Evolutionary conservation across 192 early-diverging fungal species (phyloP).

Genomic region (Powellomyces hirtus): DNA sequence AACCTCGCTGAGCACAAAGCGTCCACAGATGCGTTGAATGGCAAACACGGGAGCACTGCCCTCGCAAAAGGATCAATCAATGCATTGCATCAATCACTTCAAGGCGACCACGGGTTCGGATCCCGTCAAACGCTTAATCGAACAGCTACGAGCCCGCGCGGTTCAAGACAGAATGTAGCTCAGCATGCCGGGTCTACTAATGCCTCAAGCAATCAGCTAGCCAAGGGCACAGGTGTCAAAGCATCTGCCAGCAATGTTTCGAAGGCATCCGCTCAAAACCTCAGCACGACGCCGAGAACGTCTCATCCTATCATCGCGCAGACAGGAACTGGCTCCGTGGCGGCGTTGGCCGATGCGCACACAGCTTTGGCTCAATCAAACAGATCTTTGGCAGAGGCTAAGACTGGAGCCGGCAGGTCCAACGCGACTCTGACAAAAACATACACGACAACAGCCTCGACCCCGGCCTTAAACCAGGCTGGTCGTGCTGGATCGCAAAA

Average conservation of each 20-base stretch:
- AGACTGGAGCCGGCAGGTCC: background rate
- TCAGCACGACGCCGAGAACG: background rate
- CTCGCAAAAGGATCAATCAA: background rate
- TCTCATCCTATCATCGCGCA: constrained; percentile 1
- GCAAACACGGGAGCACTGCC: background rate
- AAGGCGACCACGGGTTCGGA: background rate
- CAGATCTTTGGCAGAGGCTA: background rate
- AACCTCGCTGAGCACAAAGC: background rate
- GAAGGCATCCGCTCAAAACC: constrained; percentile 1
- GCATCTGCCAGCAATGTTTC: too few relatives aligned
- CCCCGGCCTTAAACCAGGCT: background rate
- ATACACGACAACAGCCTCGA: background rate
- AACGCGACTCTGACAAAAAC: background rate
- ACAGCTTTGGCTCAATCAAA: constrained; percentile 1
- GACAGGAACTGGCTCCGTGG: background rate
- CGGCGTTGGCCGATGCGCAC: background rate
- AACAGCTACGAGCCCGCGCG: background rate
- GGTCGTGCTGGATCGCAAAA: background rate
- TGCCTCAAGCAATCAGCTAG: background rate
- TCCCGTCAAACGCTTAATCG: background rate
- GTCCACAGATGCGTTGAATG: background rate
- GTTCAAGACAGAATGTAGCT: background rate
- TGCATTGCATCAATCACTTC: background rate
- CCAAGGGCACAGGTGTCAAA: too few relatives aligned
- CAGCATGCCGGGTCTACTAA: background rate